These are phyloP conservation scores for Malassezia globosa DNA, from an alignment of 1,284 basidiomycete species.

Conservation along the genomic window DNA sequence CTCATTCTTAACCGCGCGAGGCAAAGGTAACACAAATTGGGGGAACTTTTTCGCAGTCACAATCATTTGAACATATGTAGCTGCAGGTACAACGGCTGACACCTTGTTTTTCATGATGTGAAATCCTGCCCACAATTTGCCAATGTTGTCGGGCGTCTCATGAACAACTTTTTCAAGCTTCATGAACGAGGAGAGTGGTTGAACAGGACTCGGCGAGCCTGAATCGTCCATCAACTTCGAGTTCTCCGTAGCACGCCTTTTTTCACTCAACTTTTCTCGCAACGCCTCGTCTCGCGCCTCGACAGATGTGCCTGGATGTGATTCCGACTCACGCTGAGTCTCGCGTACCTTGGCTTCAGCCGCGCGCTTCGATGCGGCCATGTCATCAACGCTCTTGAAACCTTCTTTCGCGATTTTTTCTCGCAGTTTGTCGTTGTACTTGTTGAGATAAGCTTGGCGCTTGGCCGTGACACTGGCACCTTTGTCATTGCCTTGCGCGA, in stretches of 20 bases:
- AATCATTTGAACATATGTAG: conserved; percentile 31
- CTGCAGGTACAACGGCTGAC: conserved; percentile 36
- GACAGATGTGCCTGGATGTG: conserved; percentile 10
- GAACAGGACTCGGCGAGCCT: conserved; percentile 22
- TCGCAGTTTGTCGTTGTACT: conserved; percentile 36
- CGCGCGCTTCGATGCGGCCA: background rate
- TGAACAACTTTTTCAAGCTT: conserved; percentile 31
- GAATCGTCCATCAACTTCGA: conserved; percentile 13
- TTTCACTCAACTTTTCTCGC: conserved; percentile 2
- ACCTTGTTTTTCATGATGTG: conserved; percentile 43
- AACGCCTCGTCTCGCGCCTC: conserved; percentile 13
- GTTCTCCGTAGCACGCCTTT: background rate
- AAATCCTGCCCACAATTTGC: conserved; percentile 43
- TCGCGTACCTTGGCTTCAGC: background rate
- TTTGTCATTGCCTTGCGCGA: background rate
- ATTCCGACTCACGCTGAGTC: conserved; percentile 13
- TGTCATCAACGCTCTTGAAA: conserved; percentile 21
- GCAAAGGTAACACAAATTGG: conserved; percentile 42
- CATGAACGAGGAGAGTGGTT: conserved; percentile 23
- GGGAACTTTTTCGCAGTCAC: conserved; percentile 28
- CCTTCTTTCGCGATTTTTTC: conserved; percentile 27
- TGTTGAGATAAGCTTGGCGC: conserved; percentile 27
- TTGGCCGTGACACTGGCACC: conserved; percentile 17
- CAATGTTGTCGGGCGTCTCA: conserved; percentile 25
- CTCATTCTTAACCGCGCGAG: conserved; percentile 24